phyloP scores from a whole-genome alignment of 1,284 basidiomycete genomes.

The Uromyces viciae-fabae region DNA sequence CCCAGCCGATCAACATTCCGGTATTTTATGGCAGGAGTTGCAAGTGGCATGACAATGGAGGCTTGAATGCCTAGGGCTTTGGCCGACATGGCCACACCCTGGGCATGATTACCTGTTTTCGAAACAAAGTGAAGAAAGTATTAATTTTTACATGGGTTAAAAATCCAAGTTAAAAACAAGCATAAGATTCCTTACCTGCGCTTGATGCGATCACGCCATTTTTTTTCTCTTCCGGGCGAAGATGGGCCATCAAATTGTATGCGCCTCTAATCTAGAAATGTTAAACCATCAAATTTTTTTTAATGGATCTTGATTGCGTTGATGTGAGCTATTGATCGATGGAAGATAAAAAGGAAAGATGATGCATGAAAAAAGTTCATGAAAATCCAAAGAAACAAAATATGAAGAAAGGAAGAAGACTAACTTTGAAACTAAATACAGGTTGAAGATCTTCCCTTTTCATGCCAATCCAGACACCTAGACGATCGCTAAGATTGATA shows the following conservation, averaged over 20 bases:
- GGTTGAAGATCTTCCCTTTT: conserved; percentile 94
- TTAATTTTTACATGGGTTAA: neutral
- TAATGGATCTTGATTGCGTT: too few relatives aligned
- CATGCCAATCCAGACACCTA: conserved; percentile 90
- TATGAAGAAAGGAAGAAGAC: neutral
- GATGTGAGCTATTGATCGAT: neutral
- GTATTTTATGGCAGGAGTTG: conserved; percentile 94
- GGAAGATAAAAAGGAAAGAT: neutral
- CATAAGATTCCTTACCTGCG: conserved; percentile 82
- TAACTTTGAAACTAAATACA: conserved; percentile 92
- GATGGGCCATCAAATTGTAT: conserved; percentile 95
- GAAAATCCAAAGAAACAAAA: neutral
- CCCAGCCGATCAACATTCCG: conserved; percentile 87
- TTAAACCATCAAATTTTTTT: neutral
- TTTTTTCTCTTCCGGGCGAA: conserved; percentile 84
- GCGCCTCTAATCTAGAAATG: conserved; percentile 71
- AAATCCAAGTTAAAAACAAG: too few relatives aligned
- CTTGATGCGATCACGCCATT: conserved; percentile 97
- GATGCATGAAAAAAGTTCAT: neutral
- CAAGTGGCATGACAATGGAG: conserved; percentile 96
- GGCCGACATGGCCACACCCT: conserved; percentile 93
- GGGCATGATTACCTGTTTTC: conserved; percentile 90
- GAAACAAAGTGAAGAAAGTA: neutral
- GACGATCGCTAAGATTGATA: conserved; percentile 74
- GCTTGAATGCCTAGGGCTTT: conserved; percentile 80